Conservation (phyloP, 257 asterid species). For the Linaria vulgaris region DNA sequence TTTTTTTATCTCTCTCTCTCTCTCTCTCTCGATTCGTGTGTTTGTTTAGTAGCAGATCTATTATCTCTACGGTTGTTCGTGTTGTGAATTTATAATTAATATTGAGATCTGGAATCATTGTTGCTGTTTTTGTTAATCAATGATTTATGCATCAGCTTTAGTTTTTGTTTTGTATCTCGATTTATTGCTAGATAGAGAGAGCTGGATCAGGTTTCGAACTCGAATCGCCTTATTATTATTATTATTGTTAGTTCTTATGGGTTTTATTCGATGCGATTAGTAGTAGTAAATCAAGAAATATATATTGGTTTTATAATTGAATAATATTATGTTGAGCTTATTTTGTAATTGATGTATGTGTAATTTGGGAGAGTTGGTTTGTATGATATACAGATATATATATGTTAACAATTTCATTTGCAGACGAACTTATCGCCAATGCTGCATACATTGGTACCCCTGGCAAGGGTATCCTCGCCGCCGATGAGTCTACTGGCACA, state of each 20-base stretch:
- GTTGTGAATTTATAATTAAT: too few relatives aligned
- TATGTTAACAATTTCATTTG: too few relatives aligned
- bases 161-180: too few relatives aligned
- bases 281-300: too few relatives aligned
- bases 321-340: too few relatives aligned
- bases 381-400: not conserved
- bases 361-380: not conserved
- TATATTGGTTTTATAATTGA: too few relatives aligned
- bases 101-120: constrained; percentile 26
- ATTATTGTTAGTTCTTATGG: too few relatives aligned
- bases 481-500: constrained; percentile 93
- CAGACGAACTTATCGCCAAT: constrained; percentile 86
- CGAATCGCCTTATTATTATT: too few relatives aligned
- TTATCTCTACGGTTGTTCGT: constrained; percentile 13
- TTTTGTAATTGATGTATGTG: not conserved
- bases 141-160: not conserved
- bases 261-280: too few relatives aligned
- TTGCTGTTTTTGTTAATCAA: not conserved
- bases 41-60: constrained; percentile 3
- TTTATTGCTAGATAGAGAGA: too few relatives aligned
- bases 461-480: constrained; percentile 97
- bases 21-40: constrained; percentile 13
- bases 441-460: constrained; percentile 86
- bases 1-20: too few relatives aligned
- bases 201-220: too few relatives aligned